Evolutionary conservation across 2,329 filamentous ascomycete genomes (phyloP), one percentile per base, ranked within the genome.

Genomic region (Alternaria gaisen): DNA sequence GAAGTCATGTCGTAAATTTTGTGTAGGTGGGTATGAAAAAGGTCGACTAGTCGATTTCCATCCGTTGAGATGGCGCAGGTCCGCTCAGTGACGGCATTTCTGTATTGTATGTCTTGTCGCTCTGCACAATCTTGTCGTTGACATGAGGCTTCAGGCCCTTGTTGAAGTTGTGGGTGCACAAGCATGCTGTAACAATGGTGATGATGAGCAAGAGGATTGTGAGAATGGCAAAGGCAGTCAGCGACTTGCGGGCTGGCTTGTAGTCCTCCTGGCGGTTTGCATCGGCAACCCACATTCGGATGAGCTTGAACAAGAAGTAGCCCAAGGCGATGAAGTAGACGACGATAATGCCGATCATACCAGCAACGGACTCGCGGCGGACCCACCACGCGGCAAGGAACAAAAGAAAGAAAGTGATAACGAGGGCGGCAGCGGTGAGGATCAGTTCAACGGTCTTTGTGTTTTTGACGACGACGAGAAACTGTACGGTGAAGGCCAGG

Each of bases 261-360:
- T 98, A 99, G 66, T 88, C 84, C 2, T 71, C 58, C 44, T 76
- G 71, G 38, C 80, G 79, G 1, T 77, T 56, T 53, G 76, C 77
- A 69, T 88, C 86, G 43, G 77, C 78, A 11, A 87, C 88, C 80
- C 97, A 99, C 88, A 99, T 99, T 77, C 95, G 92, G 61, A 95
- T 91, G 56, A 99, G 88, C 85, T 99, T 99, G 87, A 97, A 99
- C 76, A 97, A 87, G 84, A 99, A 99, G 83, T 98, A 99, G 58
- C 90, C 92, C 67, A 98, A 86, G 40, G 90, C 94, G 64, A 91
- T 93, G 67, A 97, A 89, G 81, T 97, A 97, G 58, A 97, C 86
- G 53, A 94, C 72, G 71, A 98, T 94, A 74, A 93, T 88, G 67
- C 83, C 73, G 55, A 89, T 81, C 88, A 96, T 96, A 76, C 94